Base-by-base conservation (phyloP, 257 asterid genomes). In the Petunia secreta region DNA sequence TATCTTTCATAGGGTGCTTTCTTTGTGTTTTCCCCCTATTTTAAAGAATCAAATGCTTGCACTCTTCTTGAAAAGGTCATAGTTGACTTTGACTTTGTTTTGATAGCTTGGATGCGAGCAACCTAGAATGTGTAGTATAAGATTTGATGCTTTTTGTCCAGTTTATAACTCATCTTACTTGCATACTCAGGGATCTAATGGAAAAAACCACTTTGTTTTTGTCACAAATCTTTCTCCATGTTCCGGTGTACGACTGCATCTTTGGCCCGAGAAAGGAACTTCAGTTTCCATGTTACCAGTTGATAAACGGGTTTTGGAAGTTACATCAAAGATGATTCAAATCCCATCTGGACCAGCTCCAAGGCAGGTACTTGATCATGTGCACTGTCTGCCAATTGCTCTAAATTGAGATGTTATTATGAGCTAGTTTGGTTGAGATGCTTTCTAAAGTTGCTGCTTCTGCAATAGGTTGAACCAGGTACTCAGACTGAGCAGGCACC, bases 301-400 rank as follows among this genome's bases (percentile, higher is more conserved):
- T 2, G 75, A 86, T 80, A 85, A 87, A 63, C 82, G 82, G 57
- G 90, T 86, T 63, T 83, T 94, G 79, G 99, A 96, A 82, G 91
- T 96, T 83, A 94, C 99, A 48, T 91, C 95, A 79, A 92, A 90
- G 87, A 94, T 94, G 97, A 90, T 91, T 84, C 97, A 86, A 81
- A 92, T 96, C 88, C 99, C 99, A 5, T 92, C 98, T 57, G 96
- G 99, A 77, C 97, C 99, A 66, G 96, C 99, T 83, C 98, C 98
- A 69, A 91, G 91, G 92, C 99, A 96, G 99, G 99, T 96, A 93
- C 80, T 82, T 80, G 46, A 58, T 80, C 48, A 80, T 78, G 63
- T 80, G 75, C 48, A 38, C 55, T 67, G 79, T 80, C 62, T 34
- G 41, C 77, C 75, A n/a, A 64, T 14, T 79, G 76, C 52, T 38